Conservation (phyloP, 176 grass and related monocot genomes). For the Eragrostis curvula region DNA sequence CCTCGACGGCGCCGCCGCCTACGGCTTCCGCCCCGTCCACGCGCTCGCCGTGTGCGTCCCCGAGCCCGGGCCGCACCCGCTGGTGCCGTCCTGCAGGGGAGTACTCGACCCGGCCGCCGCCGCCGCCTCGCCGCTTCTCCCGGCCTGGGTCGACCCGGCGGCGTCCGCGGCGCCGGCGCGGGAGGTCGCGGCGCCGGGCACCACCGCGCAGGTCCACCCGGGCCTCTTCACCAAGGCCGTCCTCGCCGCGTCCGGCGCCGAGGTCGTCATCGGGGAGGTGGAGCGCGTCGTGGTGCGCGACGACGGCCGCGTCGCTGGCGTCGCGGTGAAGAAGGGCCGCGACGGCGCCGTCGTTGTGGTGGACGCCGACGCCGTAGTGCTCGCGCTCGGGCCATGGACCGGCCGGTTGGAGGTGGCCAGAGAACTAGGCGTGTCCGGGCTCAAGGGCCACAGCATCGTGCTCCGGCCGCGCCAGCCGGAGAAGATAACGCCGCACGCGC, state of each 20-base stretch:
- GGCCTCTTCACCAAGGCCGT: conserved; percentile 75
- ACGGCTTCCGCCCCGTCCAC: conserved; percentile 79
- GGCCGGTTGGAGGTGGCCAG: conserved; percentile 47
- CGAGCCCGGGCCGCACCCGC: conserved; percentile 10
- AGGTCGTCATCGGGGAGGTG: conserved; percentile 73
- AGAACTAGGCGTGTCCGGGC: conserved; percentile 65
- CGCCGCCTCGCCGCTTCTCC: conserved; percentile 32
- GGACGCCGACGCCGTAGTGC: conserved; percentile 75
- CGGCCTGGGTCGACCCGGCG: conserved; percentile 66
- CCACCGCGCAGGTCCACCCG: conserved; percentile 92
- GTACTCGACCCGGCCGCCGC: no score
- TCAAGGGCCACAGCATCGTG: conserved; percentile 92
- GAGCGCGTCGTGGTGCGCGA: conserved; percentile 64
- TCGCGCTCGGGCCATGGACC: conserved; percentile 89
- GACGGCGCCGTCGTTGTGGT: conserved; percentile 22
- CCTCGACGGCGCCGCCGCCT: conserved; percentile 59
- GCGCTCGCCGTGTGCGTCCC: conserved; percentile 60
- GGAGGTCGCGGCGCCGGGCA: conserved; percentile 67
- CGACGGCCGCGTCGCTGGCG: conserved; percentile 54
- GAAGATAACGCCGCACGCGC: conserved; percentile 76
- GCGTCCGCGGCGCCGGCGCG: conserved; percentile 52
- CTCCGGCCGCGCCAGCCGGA: conserved; percentile 61
- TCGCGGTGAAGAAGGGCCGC: conserved; percentile 54
- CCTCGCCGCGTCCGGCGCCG: conserved; percentile 70
- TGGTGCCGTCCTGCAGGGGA: background rate